Evolutionary conservation across 2,329 filamentous ascomycete species (phyloP), one percentile per base, ranked within the genome.

Genomic region (Alternaria consortialis): DNA sequence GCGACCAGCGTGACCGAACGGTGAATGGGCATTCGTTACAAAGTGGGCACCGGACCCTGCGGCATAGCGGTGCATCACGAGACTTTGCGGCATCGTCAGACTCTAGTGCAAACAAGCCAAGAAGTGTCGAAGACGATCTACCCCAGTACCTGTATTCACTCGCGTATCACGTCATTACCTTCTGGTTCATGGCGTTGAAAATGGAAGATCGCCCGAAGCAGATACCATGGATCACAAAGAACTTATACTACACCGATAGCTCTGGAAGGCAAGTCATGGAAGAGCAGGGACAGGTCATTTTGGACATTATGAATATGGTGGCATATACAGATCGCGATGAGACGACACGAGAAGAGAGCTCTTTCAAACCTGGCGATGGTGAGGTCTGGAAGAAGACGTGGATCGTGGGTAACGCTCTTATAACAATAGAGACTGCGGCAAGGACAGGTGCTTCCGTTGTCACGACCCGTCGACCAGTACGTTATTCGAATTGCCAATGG

Each of bases 121-220:
- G 80, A 79, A 57, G 75, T 65, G 72, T 82, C 64, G 84, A 89
- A 7, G 91, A 95, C 63, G 92, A 95, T 66, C 84, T 97, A 51
- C 93, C 94, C 5, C 91, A 95, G 77, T 99, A 99, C 76, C 92
- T 99, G 27, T 95, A 96, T 77, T 91, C 93, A 2, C 83, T 98
- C 53, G 94, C 94, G 8, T 97, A 97, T 75, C 94, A 98, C 76
- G 93, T 97, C 69, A 94, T 99, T 67, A 91, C 93, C 2, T 97
- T 97, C 75, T 99, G 95, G 95, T 99, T 98, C 76, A 85, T 99
- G 68, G 91, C 93, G 1, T 79, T 99, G 69, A 94, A 93, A 73
- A 85, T 97, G 53, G 87, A 90, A 37, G 93, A 97, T 74, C 89
- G 95, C 52, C 87, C 90, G 34, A 92, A 88, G 63, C 90, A 97